Conservation (phyloP, 2,329 filamentous ascomycete genomes). For the Cladophialophora psammophila region DNA sequence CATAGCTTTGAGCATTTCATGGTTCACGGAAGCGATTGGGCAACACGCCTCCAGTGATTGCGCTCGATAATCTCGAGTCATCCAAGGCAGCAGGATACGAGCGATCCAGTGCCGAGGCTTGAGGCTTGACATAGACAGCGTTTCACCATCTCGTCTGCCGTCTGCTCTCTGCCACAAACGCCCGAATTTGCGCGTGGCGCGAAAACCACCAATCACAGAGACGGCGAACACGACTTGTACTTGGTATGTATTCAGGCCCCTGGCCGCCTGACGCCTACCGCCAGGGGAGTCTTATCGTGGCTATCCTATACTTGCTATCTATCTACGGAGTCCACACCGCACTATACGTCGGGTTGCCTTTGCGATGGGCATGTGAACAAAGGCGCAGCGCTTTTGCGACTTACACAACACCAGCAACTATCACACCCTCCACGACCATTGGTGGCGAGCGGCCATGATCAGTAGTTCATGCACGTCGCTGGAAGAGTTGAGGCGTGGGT, state of each 20-base stretch:
- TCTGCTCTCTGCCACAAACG: constrained; percentile 1
- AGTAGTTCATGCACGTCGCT: constrained; percentile 27
- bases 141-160: constrained; percentile 4
- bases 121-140: not conserved
- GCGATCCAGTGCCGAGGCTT: constrained; percentile 1
- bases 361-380: constrained; percentile 8
- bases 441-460: constrained; percentile 9
- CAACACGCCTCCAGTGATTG: not conserved
- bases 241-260: not conserved
- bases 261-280: not conserved
- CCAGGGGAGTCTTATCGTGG: not conserved
- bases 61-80: not conserved
- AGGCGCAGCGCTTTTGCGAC: not conserved
- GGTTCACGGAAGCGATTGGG: constrained; percentile 6
- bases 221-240: not conserved
- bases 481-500: constrained; percentile 16
- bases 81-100: constrained; percentile 15
- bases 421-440: constrained; percentile 26
- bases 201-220: constrained; percentile 21
- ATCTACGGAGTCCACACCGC: not conserved
- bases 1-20: not conserved
- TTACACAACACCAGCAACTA: not conserved
- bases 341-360: not conserved
- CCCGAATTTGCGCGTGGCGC: constrained; percentile 3
- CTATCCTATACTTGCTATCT: not conserved